Conservation (phyloP, 495 filamentous ascomycete genomes). For the Cairneyella variabilis region DNA sequence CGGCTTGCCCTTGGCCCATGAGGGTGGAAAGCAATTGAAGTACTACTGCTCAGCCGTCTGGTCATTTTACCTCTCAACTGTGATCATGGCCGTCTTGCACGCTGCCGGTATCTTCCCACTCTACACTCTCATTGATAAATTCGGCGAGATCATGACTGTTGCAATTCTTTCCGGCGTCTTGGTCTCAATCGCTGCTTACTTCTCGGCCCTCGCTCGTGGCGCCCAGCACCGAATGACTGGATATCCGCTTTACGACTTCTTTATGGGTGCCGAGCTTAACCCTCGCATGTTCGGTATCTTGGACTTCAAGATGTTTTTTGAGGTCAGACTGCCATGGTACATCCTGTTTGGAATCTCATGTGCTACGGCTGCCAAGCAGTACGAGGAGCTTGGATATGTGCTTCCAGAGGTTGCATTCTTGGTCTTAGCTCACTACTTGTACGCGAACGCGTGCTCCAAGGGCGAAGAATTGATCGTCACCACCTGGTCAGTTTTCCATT, state of each 20-base stretch:
- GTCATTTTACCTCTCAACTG: slow-evolving; percentile 84
- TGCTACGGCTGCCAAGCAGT: slow-evolving; percentile 81
- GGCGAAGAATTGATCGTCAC: slow-evolving; percentile 92
- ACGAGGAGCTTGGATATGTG: slow-evolving; percentile 85
- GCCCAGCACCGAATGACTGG: slow-evolving; percentile 91
- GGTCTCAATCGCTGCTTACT: slow-evolving; percentile 77
- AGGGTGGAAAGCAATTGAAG: slow-evolving; percentile 73
- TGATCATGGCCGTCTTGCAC: slow-evolving; percentile 63
- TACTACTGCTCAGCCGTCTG: slow-evolving; percentile 92
- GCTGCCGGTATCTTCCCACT: slow-evolving; percentile 80
- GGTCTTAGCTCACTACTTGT: slow-evolving; percentile 89
- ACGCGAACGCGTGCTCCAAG: slow-evolving; percentile 95
- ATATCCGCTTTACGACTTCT: slow-evolving; percentile 91
- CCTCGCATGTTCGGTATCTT: slow-evolving; percentile 89
- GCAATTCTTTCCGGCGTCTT: slow-evolving; percentile 85
- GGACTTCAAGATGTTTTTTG: slow-evolving; percentile 99
- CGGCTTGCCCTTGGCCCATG: slow-evolving; percentile 82
- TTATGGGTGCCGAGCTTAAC: slow-evolving; percentile 98
- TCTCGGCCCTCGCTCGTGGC: slow-evolving; percentile 75
- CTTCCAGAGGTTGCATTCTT: slow-evolving; percentile 86
- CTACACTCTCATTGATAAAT: slow-evolving; percentile 93
- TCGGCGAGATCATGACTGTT: slow-evolving; percentile 84
- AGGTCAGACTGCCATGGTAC: slow-evolving; percentile 96
- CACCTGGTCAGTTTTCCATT: slow-evolving; percentile 58
- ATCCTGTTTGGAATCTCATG: slow-evolving; percentile 78